A percentile compares a stretch with the other conserved stretches of the same genome.
Conservation (phyloP, 148 eudicot species). For the Cornus suecica region DNA sequence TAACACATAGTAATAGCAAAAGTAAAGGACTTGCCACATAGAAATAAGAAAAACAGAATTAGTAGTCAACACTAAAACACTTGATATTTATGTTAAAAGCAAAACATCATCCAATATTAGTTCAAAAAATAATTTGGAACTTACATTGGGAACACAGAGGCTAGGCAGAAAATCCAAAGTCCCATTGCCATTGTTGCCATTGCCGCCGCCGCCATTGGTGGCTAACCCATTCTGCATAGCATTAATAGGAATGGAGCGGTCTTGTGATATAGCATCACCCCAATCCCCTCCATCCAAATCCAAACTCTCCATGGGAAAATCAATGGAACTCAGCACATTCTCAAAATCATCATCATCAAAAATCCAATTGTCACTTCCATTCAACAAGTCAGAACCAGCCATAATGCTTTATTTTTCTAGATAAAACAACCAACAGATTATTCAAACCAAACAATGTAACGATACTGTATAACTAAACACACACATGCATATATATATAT, state of each 20-base stretch:
- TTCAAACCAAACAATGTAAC: background rate
- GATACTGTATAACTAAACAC: background rate
- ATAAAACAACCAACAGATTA: background rate
- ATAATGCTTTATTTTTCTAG: slow-evolving; percentile 7
- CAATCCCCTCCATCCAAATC: slow-evolving; percentile 28
- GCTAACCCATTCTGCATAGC: slow-evolving; percentile 7
- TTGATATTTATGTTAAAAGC: no score
- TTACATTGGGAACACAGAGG: slow-evolving; percentile 4
- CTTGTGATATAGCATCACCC: slow-evolving; percentile 26
- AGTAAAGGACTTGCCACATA: no score
- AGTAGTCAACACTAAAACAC: no score
- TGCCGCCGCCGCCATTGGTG: background rate
- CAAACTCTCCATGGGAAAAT: slow-evolving; percentile 25
- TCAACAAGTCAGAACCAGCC: slow-evolving; percentile 3
- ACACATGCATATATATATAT: background rate
- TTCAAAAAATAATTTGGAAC: slow-evolving; percentile 7
- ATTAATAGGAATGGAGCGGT: slow-evolving; percentile 36
- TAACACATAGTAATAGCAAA: no score
- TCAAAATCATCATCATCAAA: background rate
- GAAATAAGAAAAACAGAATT: background rate
- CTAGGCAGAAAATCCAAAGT: slow-evolving; percentile 4
- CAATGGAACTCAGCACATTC: slow-evolving; percentile 5
- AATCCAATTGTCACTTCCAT: background rate
- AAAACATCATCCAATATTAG: no score
- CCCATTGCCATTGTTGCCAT: background rate